phyloP scores from a whole-genome alignment of 306 rosid genomes.

The Acacia crassicarpa region DNA sequence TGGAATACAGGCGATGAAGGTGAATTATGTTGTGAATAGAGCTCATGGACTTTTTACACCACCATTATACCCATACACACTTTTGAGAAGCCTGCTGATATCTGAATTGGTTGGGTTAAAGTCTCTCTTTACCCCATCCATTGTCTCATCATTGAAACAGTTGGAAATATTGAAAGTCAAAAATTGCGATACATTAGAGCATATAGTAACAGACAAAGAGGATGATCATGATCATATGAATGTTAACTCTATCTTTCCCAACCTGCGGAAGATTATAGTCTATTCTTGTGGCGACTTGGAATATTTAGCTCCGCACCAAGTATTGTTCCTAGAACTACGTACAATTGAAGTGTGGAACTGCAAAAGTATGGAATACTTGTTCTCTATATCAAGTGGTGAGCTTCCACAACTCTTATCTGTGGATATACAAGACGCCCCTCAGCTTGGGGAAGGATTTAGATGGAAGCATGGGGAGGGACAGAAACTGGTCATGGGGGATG shows the following conservation, averaged over 20 bases:
- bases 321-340: neutral
- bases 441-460: neutral
- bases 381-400: neutral
- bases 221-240: too few species aligned
- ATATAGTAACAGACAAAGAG: too few species aligned
- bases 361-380: neutral
- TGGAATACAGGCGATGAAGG: neutral
- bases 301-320: neutral
- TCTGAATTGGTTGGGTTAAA: too few species aligned
- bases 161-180: neutral
- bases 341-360: neutral
- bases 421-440: neutral
- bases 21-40: neutral
- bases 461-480: neutral
- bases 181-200: neutral
- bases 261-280: too few species aligned
- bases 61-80: neutral
- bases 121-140: neutral
- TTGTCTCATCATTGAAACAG: neutral
- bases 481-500: neutral
- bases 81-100: neutral
- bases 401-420: slow-evolving; percentile 6
- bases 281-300: too few species aligned
- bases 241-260: too few species aligned
- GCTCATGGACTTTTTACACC: neutral